Evolutionary conservation across 306 rosid species (phyloP), one percentile per base, ranked within the genome.

Genomic region (Fagus crenata): DNA sequence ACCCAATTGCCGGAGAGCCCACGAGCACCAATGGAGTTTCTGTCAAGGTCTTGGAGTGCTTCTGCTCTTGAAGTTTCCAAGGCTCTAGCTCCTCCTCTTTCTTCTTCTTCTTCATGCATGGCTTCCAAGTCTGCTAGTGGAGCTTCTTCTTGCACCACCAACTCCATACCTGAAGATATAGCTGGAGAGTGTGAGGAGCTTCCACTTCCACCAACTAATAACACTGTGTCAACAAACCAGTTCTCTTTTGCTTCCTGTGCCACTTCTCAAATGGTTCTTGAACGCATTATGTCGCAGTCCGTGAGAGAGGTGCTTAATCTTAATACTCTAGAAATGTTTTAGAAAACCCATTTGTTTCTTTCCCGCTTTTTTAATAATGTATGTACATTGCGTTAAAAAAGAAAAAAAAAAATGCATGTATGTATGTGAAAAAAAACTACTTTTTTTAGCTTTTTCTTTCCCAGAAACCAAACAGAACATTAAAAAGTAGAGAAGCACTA

Each of bases 231-330:
- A 2, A 81, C 81, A 33, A 88, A 90, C 72, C 96, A 87, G 78
- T 92, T 92, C 77, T 92, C 96, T 71, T 94, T 92, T 12, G 90
- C 92, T 78, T 86, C 97, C 71, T 86, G 94, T 41, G 86, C 91
- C n/a, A 95, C 99, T 56, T 95, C 99, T 0, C 99, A 95, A 85
- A 90, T 92, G 0, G 92, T 92, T 22, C 96, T 95, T 67, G 97
- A 95, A 53, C 97, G 99, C 85, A 95, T 95, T 43, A 92, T 95
- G 97, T 95, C 99, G 35, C 99, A 95, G 73, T 89, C 97, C 12
- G 88, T 81, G 56, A 92, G 96, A 91, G 99, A 95, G 99, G 97
- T 93, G 7, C 15, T 13, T 37, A 22, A 54, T 13, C 55, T 69
- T 43, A 56, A 7, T 18, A 3, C 70, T 69, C 51, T 78, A 53